Evolutionary conservation across 2,329 filamentous ascomycete genomes (phyloP).

Genomic region (Botrytis pseudocinerea): DNA sequence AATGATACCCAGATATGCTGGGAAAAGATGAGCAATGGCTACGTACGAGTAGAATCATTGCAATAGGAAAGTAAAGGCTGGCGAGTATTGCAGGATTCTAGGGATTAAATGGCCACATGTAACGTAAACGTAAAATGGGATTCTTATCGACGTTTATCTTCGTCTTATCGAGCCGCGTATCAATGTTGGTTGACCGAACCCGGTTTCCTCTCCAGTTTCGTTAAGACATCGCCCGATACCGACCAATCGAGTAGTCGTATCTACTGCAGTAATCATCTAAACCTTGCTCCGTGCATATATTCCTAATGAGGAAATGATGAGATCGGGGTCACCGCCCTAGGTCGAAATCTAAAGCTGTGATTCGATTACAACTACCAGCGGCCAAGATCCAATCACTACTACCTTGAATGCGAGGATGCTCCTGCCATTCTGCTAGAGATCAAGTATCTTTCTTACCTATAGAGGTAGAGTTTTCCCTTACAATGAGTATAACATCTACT

Average conservation of each 20-base stretch:
- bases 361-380: not conserved
- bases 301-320: constrained; percentile 5
- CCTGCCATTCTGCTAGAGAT: not conserved
- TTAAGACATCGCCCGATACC: not conserved
- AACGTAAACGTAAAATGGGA: constrained; percentile 8
- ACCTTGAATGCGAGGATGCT: not conserved
- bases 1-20: not conserved
- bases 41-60: not conserved
- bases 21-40: too few relatives aligned
- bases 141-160: constrained; percentile 1
- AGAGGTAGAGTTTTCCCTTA: not conserved
- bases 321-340: not conserved
- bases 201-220: not conserved
- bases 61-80: not conserved
- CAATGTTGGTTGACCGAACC: not conserved
- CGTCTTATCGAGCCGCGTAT: constrained; percentile 2
- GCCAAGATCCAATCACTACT: constrained; percentile 2
- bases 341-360: not conserved
- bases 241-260: not conserved
- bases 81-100: not conserved
- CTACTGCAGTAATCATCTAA: not conserved
- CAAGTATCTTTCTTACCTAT: not conserved
- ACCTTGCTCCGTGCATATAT: not conserved
- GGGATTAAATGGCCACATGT: not conserved
- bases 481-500: not conserved